phyloP scores from a whole-genome alignment of 1,284 basidiomycete genomes.

The Fomitiporia mediterranea region DNA sequence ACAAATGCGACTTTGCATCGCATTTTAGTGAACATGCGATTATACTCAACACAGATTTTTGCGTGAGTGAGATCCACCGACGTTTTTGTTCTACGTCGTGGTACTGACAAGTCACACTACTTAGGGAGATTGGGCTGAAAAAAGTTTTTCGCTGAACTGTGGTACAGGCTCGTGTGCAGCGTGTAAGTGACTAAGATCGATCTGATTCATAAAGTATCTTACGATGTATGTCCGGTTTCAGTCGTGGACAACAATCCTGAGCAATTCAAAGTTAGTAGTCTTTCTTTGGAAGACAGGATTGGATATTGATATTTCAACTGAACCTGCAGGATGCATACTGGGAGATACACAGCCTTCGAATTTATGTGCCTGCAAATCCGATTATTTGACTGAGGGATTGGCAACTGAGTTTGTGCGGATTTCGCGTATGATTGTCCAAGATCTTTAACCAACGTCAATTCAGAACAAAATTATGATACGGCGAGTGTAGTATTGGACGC shows the following conservation, averaged over 20 bases:
- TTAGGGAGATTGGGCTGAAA: conserved; percentile 25
- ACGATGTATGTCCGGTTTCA: neutral
- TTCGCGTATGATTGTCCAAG: no score
- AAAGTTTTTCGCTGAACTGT: conserved; percentile 21
- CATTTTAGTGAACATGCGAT: conserved; percentile 27
- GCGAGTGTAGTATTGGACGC: no score
- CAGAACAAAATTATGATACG: no score
- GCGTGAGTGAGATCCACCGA: conserved; percentile 17
- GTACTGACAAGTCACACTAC: neutral
- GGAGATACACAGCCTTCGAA: conserved; percentile 34
- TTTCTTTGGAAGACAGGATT: neutral
- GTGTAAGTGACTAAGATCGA: conserved; percentile 17
- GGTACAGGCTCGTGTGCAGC: conserved; percentile 20
- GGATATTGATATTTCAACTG: no score
- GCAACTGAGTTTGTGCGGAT: no score
- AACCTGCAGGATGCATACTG: conserved; percentile 32
- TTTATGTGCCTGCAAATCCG: conserved; percentile 33
- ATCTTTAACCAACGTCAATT: no score
- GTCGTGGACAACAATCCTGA: conserved; percentile 32
- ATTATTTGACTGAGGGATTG: no score
- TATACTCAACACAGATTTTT: conserved; percentile 23
- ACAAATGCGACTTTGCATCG: conserved; percentile 23
- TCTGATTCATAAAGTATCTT: neutral
- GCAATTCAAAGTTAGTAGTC: conserved; percentile 25
- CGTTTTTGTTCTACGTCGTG: neutral